Evolutionary conservation across 2,329 filamentous ascomycete genomes (phyloP).

Genomic region (Xylaria hypoxylon): DNA sequence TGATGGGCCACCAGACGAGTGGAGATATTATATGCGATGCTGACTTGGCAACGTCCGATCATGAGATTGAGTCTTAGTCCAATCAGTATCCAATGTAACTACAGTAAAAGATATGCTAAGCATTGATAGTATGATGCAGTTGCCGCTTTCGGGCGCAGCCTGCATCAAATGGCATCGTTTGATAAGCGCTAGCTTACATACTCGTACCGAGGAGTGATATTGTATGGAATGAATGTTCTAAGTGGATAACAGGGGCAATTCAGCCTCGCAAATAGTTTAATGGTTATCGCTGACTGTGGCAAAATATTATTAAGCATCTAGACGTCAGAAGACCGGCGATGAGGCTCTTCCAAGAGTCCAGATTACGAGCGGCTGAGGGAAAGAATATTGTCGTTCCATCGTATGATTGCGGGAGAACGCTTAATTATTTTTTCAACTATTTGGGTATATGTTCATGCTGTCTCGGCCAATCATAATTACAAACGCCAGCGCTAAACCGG

Average conservation of each 20-base stretch:
- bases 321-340: neutral
- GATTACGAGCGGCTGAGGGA: too few species aligned
- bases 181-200: neutral
- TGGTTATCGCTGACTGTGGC: neutral
- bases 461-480: conserved; percentile 10
- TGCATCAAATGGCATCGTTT: neutral
- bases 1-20: neutral
- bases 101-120: neutral
- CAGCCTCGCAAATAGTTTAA: neutral
- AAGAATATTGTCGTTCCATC: too few species aligned
- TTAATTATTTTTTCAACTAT: conserved; percentile 23
- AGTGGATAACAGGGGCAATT: neutral
- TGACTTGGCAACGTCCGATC: neutral
- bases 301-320: neutral
- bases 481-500: conserved; percentile 25
- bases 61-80: neutral
- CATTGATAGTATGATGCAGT: neutral
- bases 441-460: conserved; percentile 26
- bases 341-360: too few species aligned
- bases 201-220: neutral
- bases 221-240: neutral
- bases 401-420: neutral
- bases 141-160: neutral
- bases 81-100: too few species aligned
- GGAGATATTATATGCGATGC: neutral